Evolutionary conservation across 2,329 filamentous ascomycete species (phyloP), one percentile per base, ranked within the genome.

Genomic region (Emmonsiellopsis sp.): DNA sequence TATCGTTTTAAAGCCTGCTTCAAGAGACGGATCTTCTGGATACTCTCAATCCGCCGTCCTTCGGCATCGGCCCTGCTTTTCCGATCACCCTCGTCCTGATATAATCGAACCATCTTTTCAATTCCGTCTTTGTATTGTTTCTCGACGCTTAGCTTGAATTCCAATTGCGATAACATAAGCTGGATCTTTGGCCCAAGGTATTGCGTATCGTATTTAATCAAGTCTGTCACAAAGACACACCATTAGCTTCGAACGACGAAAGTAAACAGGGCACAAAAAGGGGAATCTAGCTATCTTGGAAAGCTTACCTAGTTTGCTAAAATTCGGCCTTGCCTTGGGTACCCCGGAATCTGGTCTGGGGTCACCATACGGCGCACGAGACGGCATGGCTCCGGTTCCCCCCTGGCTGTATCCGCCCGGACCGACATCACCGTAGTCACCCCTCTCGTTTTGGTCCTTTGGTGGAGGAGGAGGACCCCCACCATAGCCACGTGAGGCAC

Each of bases 101-200:
- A 98, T 37, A 98, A 78, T 68, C 93, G 89, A 46, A 96, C 88
- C 93, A 98, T 97, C 76, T 98, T 98, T 72, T 98, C 93, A 62
- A 98, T 93, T 57, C 93, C 93, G 66, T 95, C 94, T 60, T 97
- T 90, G 72, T 98, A 98, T 73, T 98, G 93, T 68, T 96, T 95
- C 70, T 98, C 93, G 32, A 98, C 93, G 61, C 93, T 95, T 57
- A 98, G 81, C 75, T 98, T 98, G 77, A 98, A 98, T 71, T 97
- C 90, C 58, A 98, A 85, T 71, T 98, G 93, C 47, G 93, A 95
- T 65, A 98, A 77, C 93, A 98, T 98, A 65, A 97, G 87, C 75
- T 98, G 93, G 65, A 98, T 98, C 61, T 94, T 90, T 56, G 93
- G 92, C 36, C 93, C 93, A 57, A 98, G 84, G 69, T 96, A 88